Conservation (phyloP, 2,329 filamentous ascomycete genomes). For the Pseudogymnoascus sp. region DNA sequence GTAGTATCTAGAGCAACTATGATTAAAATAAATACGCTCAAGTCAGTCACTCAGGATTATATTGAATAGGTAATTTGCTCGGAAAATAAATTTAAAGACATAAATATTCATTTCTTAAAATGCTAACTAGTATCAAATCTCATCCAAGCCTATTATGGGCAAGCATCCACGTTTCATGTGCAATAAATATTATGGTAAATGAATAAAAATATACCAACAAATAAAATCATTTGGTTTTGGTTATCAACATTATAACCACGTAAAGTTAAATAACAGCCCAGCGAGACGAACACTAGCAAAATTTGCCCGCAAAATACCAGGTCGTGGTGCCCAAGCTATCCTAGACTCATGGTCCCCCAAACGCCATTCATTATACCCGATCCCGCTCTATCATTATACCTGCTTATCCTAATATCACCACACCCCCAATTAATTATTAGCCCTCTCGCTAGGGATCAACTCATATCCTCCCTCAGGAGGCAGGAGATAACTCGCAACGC, state of each 20-base stretch:
- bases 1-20: not conserved
- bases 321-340: not conserved
- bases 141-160: too few relatives aligned
- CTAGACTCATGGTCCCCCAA: not conserved
- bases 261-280: not conserved
- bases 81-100: not conserved
- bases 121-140: not conserved
- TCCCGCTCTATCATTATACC: not conserved
- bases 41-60: not conserved
- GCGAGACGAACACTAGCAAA: not conserved
- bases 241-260: not conserved
- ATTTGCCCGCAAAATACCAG: not conserved
- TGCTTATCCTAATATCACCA: not conserved
- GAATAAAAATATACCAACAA: not conserved
- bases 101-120: not conserved
- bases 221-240: not conserved
- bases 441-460: constrained; percentile 45
- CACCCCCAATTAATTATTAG: not conserved
- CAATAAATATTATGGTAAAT: too few relatives aligned
- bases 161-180: not conserved
- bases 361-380: not conserved
- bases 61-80: not conserved
- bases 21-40: not conserved
- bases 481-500: constrained; percentile 58
- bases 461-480: constrained; percentile 83